These are phyloP conservation scores for Nakaseomyces bracarensis DNA, from an alignment of 1,139 yeast genomes.

Conservation along the genomic window DNA sequence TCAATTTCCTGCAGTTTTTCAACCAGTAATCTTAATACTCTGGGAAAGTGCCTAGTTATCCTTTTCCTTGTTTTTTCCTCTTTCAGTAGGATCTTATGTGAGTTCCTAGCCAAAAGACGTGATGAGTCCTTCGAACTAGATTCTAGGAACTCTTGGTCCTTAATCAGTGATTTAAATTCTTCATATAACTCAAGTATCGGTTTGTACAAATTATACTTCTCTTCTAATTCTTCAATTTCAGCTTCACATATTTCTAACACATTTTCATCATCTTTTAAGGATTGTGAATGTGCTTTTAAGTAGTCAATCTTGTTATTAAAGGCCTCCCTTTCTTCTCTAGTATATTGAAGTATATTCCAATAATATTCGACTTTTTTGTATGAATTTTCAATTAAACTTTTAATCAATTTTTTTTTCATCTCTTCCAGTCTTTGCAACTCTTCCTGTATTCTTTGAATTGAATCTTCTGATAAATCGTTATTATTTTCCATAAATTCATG, in stretches of 20 bases:
- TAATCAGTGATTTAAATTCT: constrained; percentile 46
- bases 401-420: constrained; percentile 56
- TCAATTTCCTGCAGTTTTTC: constrained; percentile 43
- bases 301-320: constrained; percentile 32
- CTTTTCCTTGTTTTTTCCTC: constrained; percentile 73
- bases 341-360: constrained; percentile 58
- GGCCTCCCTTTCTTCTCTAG: constrained; percentile 38
- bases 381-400: constrained; percentile 56
- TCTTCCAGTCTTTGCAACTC: constrained; percentile 53
- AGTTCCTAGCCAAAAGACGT: constrained; percentile 64
- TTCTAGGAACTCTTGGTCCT: constrained; percentile 55
- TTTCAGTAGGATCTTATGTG: constrained; percentile 67
- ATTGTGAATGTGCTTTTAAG: constrained; percentile 30
- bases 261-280: constrained; percentile 42
- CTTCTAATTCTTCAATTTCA: constrained; percentile 47
- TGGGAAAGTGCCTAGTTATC: constrained; percentile 60
- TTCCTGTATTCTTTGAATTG: constrained; percentile 32
- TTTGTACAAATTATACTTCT: constrained; percentile 43
- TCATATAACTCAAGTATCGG: constrained; percentile 50
- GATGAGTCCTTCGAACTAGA: constrained; percentile 76
- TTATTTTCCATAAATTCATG: constrained; percentile 36
- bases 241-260: constrained; percentile 51
- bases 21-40: constrained; percentile 46
- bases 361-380: constrained; percentile 47
- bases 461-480: constrained; percentile 24